Evolutionary conservation across 129 eudicot genomes (phyloP).

Genomic region (Tanacetum coccineum): DNA sequence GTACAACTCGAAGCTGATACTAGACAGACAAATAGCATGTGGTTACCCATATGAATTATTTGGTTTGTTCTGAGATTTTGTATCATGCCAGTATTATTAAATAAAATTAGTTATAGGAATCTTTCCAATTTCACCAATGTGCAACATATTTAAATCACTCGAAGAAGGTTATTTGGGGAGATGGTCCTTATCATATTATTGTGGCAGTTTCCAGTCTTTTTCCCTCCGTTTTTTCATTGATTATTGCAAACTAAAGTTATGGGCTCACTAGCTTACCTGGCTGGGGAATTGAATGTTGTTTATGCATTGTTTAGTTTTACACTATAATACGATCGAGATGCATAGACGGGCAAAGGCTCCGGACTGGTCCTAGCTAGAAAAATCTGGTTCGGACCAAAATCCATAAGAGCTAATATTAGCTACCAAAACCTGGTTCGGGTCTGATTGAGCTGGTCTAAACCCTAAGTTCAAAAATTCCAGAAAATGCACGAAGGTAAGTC

Average conservation of each 20-base stretch:
- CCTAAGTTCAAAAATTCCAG: no score
- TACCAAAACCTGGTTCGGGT: no score
- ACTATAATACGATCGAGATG: no score
- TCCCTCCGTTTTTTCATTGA: neutral
- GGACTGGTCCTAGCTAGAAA: no score
- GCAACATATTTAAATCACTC: constrained; percentile 5
- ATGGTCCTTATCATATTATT: constrained; percentile 3
- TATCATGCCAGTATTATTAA: neutral
- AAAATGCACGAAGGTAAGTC: no score
- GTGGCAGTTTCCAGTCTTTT: neutral
- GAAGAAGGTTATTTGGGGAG: neutral
- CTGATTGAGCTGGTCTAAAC: no score
- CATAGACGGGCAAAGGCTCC: no score
- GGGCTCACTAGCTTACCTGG: neutral
- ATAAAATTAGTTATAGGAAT: neutral
- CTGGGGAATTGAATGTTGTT: neutral
- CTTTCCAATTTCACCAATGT: constrained; percentile 9
- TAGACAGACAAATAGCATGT: neutral
- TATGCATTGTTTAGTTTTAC: no score
- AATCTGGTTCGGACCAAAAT: no score
- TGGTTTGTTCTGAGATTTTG: neutral
- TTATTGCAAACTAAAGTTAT: neutral
- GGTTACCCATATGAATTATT: constrained; percentile 3
- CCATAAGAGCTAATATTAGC: no score
- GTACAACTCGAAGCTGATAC: neutral